Evolutionary conservation across 23 red algal species (phyloP), one percentile per base, ranked within the genome.

Genomic region (Gracilaria vermiculophylla): DNA sequence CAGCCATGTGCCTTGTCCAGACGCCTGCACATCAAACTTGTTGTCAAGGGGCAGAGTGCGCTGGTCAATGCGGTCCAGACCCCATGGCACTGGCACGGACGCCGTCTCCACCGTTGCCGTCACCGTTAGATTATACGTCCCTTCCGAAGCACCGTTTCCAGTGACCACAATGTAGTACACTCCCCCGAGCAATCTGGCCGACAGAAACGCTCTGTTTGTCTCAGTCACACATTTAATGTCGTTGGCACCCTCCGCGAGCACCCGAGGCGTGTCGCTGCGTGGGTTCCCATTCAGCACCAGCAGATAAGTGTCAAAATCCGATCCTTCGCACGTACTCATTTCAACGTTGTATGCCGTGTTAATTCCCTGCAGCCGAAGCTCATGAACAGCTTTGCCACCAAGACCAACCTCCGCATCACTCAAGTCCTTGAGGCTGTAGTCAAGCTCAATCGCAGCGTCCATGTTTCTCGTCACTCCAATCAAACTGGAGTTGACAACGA

Each of bases 51-150:
- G 92, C 5, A 87, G 50, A 33, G 20, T 5, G 9, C 92, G 71
- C 52, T 94, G 92, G 80, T 94, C 92, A 43, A 94, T 88, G 7
- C 92, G 92, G 70, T 94, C 92, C 7, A 94, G 62, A 17, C 76
- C 82, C 92, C 92, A 94, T 8, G 92, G 76, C 8, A 94, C 54
- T 10, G 73, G 51, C 5, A 25, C 81, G 9, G 80, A 69, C 19
- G 90, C 20, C 27, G 90, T 19, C 3, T 65, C 50, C 39, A 47
- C 6, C 3, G 35, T 31, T 10, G 69, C 77, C 36, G 28, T 76
- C n/a, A 82, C 62, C 0, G 77, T 76, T 27, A 92, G 42, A 62
- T 83, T 82, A 37, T 72, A 92, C 34, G 55, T 53, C 20, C 88
- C 88, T 45, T 32, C 25, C 27, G 36, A 2, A 8, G 14, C 88